phyloP scores from a whole-genome alignment of 257 asterid genomes.

The Fraxinus anomala region DNA sequence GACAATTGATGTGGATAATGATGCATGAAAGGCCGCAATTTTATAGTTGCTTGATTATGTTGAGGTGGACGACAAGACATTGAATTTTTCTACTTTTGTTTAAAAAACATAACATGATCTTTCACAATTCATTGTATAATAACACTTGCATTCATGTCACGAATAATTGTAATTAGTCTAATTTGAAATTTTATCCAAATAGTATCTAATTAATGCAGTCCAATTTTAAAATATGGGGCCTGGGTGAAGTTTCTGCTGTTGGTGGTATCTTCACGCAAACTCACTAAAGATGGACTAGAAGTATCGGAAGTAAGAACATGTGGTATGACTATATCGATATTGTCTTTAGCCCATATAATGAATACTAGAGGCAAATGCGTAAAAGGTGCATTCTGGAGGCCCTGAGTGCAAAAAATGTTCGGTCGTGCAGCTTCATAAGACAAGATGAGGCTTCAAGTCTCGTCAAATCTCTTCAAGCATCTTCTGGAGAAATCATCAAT shows the following conservation, averaged over 20 bases:
- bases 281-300: slow-evolving; percentile 29
- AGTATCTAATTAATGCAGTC: too few species aligned
- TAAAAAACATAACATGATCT: too few species aligned
- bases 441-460: slow-evolving; percentile 22
- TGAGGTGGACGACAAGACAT: too few species aligned
- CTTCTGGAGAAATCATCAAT: slow-evolving; percentile 17
- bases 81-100: too few species aligned
- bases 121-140: too few species aligned
- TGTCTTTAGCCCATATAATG: slow-evolving; percentile 38
- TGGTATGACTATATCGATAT: slow-evolving; percentile 31
- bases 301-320: slow-evolving; percentile 27
- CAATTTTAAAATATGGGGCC: slow-evolving; percentile 13
- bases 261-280: slow-evolving; percentile 36
- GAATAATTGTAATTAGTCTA: too few species aligned
- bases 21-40: too few species aligned
- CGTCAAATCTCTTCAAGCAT: slow-evolving; percentile 9
- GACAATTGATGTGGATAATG: too few species aligned
- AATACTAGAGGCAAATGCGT: slow-evolving; percentile 50
- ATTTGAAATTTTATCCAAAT: too few species aligned
- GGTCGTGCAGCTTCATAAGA: slow-evolving; percentile 31
- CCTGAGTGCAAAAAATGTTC: slow-evolving; percentile 30
- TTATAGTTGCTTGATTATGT: too few species aligned
- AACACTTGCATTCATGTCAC: background rate
- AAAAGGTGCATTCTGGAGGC: slow-evolving; percentile 41
- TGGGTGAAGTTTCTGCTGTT: slow-evolving; percentile 33